Evolutionary conservation across 2,329 filamentous ascomycete genomes (phyloP).

Genomic region (Cercospora sp.): DNA sequence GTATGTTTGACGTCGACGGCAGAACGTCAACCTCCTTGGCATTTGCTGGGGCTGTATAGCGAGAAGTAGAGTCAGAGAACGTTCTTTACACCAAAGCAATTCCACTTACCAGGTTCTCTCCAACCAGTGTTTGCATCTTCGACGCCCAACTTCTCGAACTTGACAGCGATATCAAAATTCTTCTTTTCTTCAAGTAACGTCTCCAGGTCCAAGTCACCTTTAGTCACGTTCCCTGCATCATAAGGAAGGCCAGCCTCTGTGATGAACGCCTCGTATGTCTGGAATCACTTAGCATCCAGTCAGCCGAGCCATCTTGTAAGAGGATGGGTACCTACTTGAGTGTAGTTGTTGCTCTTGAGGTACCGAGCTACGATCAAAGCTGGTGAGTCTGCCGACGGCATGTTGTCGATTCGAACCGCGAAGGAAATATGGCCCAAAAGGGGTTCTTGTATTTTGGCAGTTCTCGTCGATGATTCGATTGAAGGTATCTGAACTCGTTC

Average conservation of each 20-base stretch:
- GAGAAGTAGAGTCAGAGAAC: background rate
- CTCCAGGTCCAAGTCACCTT: constrained; percentile 57
- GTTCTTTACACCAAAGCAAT: too few species aligned
- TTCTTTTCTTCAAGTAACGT: constrained; percentile 62
- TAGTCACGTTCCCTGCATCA: constrained; percentile 49
- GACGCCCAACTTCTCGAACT: constrained; percentile 57
- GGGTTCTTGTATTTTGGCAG: too few species aligned
- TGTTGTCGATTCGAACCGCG: constrained; percentile 12
- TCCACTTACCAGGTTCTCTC: constrained; percentile 50
- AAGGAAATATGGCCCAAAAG: too few species aligned
- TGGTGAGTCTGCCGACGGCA: constrained; percentile 40
- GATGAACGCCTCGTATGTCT: constrained; percentile 61
- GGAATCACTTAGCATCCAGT: constrained; percentile 22
- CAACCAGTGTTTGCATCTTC: constrained; percentile 48
- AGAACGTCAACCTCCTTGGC: constrained; percentile 46
- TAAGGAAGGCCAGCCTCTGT: constrained; percentile 55
- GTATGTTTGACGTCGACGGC: constrained; percentile 55
- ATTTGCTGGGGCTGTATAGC: constrained; percentile 14
- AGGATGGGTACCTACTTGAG: constrained; percentile 32
- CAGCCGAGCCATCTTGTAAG: constrained; percentile 6
- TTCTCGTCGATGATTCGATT: too few species aligned
- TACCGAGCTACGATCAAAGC: constrained; percentile 42
- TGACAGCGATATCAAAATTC: constrained; percentile 55
- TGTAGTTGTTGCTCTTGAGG: constrained; percentile 41
- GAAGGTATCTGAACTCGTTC: too few species aligned